phyloP scores from a whole-genome alignment of 495 filamentous ascomycete species.

The Lepraria neglecta region DNA sequence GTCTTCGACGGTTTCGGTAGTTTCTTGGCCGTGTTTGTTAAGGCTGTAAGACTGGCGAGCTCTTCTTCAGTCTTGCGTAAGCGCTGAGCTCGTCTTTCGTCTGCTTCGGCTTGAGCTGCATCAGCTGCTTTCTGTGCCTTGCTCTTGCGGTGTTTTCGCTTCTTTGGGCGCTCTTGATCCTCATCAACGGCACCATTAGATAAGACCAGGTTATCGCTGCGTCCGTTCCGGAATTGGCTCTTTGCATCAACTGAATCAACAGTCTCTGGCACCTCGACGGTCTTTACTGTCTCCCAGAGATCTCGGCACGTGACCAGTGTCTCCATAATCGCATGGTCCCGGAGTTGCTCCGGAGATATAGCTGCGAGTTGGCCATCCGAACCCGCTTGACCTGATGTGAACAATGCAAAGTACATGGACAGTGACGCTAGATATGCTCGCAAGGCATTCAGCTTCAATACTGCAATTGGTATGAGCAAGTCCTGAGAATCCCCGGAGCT shows the following conservation, averaged over 20 bases:
- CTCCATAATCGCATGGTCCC: slow-evolving; percentile 84
- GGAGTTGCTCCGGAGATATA: slow-evolving; percentile 63
- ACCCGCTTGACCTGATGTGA: slow-evolving; percentile 64
- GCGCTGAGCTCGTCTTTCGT: slow-evolving; percentile 50
- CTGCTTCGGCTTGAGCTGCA: slow-evolving; percentile 46
- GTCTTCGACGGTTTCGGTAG: slow-evolving; percentile 32
- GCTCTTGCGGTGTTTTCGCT: slow-evolving; percentile 42
- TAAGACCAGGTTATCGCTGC: slow-evolving; percentile 5
- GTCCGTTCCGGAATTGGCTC: slow-evolving; percentile 20
- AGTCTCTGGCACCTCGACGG: slow-evolving; percentile 35
- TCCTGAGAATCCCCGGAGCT: background rate
- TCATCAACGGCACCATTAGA: slow-evolving; percentile 22
- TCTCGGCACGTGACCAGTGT: slow-evolving; percentile 71
- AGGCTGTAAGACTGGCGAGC: slow-evolving; percentile 58
- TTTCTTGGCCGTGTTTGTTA: slow-evolving; percentile 32
- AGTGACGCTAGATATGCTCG: slow-evolving; percentile 78
- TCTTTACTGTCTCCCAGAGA: slow-evolving; percentile 71
- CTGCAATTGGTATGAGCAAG: slow-evolving; percentile 39
- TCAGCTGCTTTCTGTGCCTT: slow-evolving; percentile 45
- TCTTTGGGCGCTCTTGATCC: slow-evolving; percentile 11
- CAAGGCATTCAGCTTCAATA: slow-evolving; percentile 67
- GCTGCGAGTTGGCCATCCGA: slow-evolving; percentile 42
- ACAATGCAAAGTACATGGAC: slow-evolving; percentile 87
- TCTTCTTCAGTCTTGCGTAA: slow-evolving; percentile 57
- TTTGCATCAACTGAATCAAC: slow-evolving; percentile 26